Base-by-base conservation (phyloP, 2,329 filamentous ascomycete species). In the Sclerotinia trifoliorum region DNA sequence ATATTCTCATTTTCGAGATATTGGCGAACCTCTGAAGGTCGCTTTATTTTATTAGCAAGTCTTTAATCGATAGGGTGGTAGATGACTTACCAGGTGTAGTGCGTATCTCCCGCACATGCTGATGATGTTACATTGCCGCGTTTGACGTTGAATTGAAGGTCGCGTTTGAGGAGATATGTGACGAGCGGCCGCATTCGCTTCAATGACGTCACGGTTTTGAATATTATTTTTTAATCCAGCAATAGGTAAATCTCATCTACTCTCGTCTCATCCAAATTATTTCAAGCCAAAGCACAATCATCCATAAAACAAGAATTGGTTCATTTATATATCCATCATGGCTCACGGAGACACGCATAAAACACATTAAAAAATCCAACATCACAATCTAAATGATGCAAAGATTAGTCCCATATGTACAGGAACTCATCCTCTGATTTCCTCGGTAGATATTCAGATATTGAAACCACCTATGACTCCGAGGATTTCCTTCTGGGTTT, bases 1-100 rank as follows among this genome's bases (percentile, higher is more conserved):
- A 96, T 91, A 70, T 89, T 83, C 74, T 93, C 85, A 48, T 93
- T 84, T 74, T 91, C 85, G 8, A 97, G 82, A 77, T 90, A 88
- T 67, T 84, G 85, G 65, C 90, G 89, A 68, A 97, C 85, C 77
- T 93, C 90, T 32, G 88, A 90, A 48, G 92, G 89, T 71, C 92
- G 86, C 92, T 96, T 65, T 39, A 44, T 73, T 35, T 68, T 51
- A 64, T 64, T n/a, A 58, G 48, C 6, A 42, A 19, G 42, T 21
- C 19, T 44, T 26, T 5, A 5, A 24, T 10, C 10, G 15, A 19
- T 55, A 1, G 6, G 5, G 3, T 29, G 24, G 2, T 5, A 5
- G 6, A 24, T 29, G 4, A 21, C 71, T 61, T 74, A 78, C 76
- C 68, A 77, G 63, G 51, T 72, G 74, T 35, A 78, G 65, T 21